Evolutionary conservation across 2,329 filamentous ascomycete species (phyloP).

Genomic region (Pyrenophora seminiperda): DNA sequence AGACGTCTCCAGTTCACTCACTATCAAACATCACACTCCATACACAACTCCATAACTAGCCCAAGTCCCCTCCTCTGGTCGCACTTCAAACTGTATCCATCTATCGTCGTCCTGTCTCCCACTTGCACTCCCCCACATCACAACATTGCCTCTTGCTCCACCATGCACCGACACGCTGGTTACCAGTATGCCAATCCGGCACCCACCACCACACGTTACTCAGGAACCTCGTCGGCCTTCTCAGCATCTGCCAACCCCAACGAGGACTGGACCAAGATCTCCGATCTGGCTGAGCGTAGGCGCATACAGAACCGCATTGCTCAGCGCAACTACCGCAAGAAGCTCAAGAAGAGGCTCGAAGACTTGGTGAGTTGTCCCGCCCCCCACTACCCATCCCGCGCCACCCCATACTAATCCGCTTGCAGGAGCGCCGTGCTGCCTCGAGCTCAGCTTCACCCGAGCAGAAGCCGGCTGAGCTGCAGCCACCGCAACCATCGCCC

Average conservation of each 20-base stretch:
- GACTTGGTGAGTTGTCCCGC: slow-evolving; percentile 59
- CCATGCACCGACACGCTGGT: slow-evolving; percentile 53
- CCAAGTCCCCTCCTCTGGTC: slow-evolving; percentile 5
- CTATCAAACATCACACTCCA: slow-evolving; percentile 20
- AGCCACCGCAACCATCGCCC: slow-evolving; percentile 45
- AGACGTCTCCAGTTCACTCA: slow-evolving; percentile 31
- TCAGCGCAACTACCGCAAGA: slow-evolving; percentile 96
- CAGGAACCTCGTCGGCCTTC: slow-evolving; percentile 90
- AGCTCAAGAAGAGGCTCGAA: slow-evolving; percentile 87
- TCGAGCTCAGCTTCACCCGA: slow-evolving; percentile 65
- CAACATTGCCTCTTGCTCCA: slow-evolving; percentile 21
- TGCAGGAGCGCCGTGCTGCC: slow-evolving; percentile 71
- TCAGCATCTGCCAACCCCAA: slow-evolving; percentile 92
- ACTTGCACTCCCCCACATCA: slow-evolving; percentile 16
- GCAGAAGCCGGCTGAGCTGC: slow-evolving; percentile 61
- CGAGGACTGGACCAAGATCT: slow-evolving; percentile 99
- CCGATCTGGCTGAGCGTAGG: slow-evolving; percentile 89
- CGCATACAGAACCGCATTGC: slow-evolving; percentile 98
- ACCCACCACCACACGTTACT: slow-evolving; percentile 62
- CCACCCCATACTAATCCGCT: slow-evolving; percentile 23
- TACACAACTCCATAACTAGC: slow-evolving; percentile 28
- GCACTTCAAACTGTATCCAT: not conserved
- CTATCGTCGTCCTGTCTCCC: not conserved
- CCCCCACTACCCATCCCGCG: slow-evolving; percentile 14
- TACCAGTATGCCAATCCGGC: slow-evolving; percentile 51